Evolutionary conservation across 805 yeast genomes (phyloP), one percentile per base, ranked within the genome.

Genomic region (Saccharomycopsis sp.): DNA sequence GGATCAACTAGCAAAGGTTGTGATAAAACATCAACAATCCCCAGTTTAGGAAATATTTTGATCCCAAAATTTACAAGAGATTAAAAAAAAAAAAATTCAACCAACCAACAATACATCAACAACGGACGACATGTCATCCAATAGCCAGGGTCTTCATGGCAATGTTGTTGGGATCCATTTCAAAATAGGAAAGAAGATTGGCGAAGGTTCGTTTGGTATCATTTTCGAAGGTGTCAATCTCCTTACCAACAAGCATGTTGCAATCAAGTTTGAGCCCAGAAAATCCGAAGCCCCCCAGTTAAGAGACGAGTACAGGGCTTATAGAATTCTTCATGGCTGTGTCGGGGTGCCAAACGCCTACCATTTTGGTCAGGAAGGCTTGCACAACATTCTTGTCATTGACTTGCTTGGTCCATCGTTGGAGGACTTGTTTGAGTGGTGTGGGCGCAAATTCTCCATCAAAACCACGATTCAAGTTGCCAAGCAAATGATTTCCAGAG

Each of bases 381-480:
- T 80, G 50, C 87, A 82, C 53, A 80, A 80, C 56, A 80, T 82
- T 34, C 62, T 82, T 48, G 82, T 82, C 23, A 80, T 82, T 50
- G 92, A 82, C 56, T 63, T 82, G 43, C 64, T 82, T 46, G 84
- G 94, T 3, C 92, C 94, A 1, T 80, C 89, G 2, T 61, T 82
- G 45, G 94, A 82, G 54, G 94, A 82, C 60, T 64, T 82, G 52
- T 82, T 82, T 61, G 94, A 82, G 57, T 82, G 94, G 94, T 82
- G 94, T 63, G 87, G 87, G 3, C 66, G 92, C 42, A 70, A 72
- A 48, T 83, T 82, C 51, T 68, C 78, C 31, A 71, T 76, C 30
- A 75, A 80, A 56, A 80, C 92, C 2, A 82, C 80, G 13, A 80
- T 80, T 26, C 78, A 77, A 55, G 68, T 80, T 36, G 85, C 88